Conservation (phyloP, 2,329 filamentous ascomycete species). For the Tetracladium maxilliforme region DNA sequence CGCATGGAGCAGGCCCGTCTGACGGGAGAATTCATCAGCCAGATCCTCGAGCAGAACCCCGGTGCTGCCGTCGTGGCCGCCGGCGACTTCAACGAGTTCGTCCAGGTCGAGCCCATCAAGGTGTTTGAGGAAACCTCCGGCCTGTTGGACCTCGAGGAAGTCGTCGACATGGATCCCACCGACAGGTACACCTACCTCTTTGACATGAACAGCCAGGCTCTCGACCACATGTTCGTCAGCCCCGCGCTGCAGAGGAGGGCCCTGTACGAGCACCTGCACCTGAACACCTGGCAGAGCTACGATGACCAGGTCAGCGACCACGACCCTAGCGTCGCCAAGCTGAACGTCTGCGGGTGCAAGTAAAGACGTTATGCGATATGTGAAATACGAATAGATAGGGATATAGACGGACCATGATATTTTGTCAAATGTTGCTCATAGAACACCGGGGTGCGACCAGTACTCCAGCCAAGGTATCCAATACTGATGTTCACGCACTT, state of each 20-base stretch:
- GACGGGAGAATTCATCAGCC: slow-evolving; percentile 40
- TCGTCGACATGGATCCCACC: slow-evolving; percentile 27
- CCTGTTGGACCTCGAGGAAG: slow-evolving; percentile 47
- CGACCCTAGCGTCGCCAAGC: slow-evolving; percentile 49
- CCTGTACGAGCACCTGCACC: slow-evolving; percentile 51
- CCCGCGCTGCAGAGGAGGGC: slow-evolving; percentile 27
- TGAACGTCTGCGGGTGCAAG: slow-evolving; percentile 43
- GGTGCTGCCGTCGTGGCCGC: slow-evolving; percentile 42
- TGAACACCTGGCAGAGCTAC: slow-evolving; percentile 52
- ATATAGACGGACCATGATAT: too few relatives aligned
- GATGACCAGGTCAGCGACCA: slow-evolving; percentile 49
- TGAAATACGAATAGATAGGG: too few relatives aligned
- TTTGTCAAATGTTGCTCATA: too few relatives aligned
- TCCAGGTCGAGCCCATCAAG: slow-evolving; percentile 42
- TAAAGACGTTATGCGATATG: too few relatives aligned
- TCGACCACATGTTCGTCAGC: slow-evolving; percentile 59
- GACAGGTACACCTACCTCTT: slow-evolving; percentile 62
- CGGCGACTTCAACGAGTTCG: slow-evolving; percentile 63
- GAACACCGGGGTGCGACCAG: too few relatives aligned
- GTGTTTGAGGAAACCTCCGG: slow-evolving; percentile 36
- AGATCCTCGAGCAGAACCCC: slow-evolving; percentile 40
- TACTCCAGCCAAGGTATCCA: too few relatives aligned
- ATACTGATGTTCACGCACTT: too few relatives aligned
- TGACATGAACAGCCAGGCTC: slow-evolving; percentile 53
- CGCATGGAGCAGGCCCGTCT: slow-evolving; percentile 40